phyloP scores from a whole-genome alignment of 2,329 filamentous ascomycete species.

The Aspergillus tanneri region DNA sequence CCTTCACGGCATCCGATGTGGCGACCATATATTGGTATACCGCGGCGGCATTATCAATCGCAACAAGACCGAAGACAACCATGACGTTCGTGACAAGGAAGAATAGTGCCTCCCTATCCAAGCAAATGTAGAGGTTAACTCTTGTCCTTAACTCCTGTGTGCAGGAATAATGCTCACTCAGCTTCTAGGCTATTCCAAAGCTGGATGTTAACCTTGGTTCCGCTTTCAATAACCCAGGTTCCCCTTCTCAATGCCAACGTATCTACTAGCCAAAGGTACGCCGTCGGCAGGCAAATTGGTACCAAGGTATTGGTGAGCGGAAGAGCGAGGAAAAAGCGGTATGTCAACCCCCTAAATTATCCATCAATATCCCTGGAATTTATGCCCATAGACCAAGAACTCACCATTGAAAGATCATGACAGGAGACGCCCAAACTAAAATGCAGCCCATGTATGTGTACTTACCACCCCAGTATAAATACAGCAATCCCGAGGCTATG shows the following conservation, averaged over 20 bases:
- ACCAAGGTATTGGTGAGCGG: background rate
- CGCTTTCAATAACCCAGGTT: background rate
- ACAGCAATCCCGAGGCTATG: constrained; percentile 44
- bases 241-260: background rate
- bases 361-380: background rate
- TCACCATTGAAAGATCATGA: constrained; percentile 61
- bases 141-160: too few species aligned
- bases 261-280: background rate
- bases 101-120: constrained; percentile 68
- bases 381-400: background rate
- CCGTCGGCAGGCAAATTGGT: background rate
- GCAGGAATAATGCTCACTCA: too few species aligned
- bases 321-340: background rate
- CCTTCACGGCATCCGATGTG: background rate
- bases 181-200: background rate
- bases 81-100: constrained; percentile 69
- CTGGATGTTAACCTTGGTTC: background rate
- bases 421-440: constrained; percentile 65
- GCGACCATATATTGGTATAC: constrained; percentile 49
- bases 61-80: constrained; percentile 67
- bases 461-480: constrained; percentile 46
- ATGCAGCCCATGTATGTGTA: constrained; percentile 68
- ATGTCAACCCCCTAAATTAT: background rate
- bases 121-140: too few species aligned
- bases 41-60: constrained; percentile 69